Evolutionary conservation across 768 basidiomycete genomes (phyloP).

Genomic region (Xerocomus potaroensis): DNA sequence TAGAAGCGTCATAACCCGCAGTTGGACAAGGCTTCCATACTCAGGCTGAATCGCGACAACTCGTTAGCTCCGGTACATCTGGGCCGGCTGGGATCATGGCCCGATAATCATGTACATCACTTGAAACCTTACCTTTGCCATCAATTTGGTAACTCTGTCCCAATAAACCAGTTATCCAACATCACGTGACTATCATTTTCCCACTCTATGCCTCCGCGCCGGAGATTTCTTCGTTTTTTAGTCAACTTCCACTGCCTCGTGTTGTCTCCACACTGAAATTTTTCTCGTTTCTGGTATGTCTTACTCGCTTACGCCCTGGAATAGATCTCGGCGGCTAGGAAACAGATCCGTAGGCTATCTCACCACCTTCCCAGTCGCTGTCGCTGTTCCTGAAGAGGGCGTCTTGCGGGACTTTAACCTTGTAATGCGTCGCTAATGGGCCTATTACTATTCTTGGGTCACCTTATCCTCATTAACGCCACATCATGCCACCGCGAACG

Average conservation of each 20-base stretch:
- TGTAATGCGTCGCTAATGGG: constrained; percentile 14
- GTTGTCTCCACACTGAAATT: constrained; percentile 3
- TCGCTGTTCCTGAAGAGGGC: constrained; percentile 11
- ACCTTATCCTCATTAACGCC: constrained; percentile 6
- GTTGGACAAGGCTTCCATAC: constrained; percentile 23
- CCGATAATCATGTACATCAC: constrained; percentile 17
- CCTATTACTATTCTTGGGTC: constrained; percentile 14
- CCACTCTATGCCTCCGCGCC: constrained; percentile 16
- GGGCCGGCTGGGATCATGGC: constrained; percentile 14
- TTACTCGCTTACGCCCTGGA: neutral
- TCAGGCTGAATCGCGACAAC: constrained; percentile 15
- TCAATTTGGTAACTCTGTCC: constrained; percentile 18
- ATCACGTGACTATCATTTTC: constrained; percentile 14
- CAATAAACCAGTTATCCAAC: constrained; percentile 2
- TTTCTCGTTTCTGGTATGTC: neutral
- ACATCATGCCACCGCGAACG: neutral
- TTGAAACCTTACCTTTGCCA: constrained; percentile 9
- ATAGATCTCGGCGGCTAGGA: neutral
- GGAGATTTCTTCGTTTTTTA: constrained; percentile 13
- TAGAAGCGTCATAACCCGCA: constrained; percentile 25
- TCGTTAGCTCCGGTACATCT: constrained; percentile 13
- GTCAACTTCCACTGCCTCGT: constrained; percentile 19
- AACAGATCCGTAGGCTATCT: neutral
- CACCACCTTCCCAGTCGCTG: neutral
- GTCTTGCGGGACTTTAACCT: constrained; percentile 18